Evolutionary conservation across 345 rosid species (phyloP), one percentile per base, ranked within the genome.

Genomic region (Passiflora organensis): DNA sequence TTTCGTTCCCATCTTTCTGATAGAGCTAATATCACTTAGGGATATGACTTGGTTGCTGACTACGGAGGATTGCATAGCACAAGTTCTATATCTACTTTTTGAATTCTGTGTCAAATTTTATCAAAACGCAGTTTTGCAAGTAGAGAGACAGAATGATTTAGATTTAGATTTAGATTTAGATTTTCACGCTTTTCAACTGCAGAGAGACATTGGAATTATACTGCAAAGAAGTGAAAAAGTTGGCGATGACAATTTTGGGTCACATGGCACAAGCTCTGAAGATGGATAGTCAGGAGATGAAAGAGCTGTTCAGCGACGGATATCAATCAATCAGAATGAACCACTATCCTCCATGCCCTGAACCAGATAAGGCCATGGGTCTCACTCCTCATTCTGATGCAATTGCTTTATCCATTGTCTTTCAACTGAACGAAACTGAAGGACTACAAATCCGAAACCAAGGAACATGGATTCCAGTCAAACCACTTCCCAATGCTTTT

Each of bases 151-250:
- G 34, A 28, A 28, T 28, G n/a, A 28, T 28, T 41, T 41, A 6
- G 24, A 6, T 10, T 20, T 17, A 41, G n/a, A 5, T 10, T 22
- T 48, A 24, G 10, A 3, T 32, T 10, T 20, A 0, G 3, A 51
- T 14, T 43, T 5, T 43, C 32, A 1, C 14, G 32, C 2, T 32
- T 1, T 42, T 32, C 53, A 39, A 38, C 13, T 72, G 39, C 62
- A 88, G 88, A 59, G 82, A 73, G 36, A 69, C 60, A 9, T 10
- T 85, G 42, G 86, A 85, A 21, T 44, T 62, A 28, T 83, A 88
- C 67, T 57, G 65, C 0, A 4, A 0, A 21, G 77, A 81, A 62
- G 21, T 71, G 42, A 73, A 66, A 59, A 62, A 37, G 21, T 56
- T 75, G 43, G 76, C 80, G 0, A 47, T 73, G 64, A 45, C 10